Evolutionary conservation across 2,329 filamentous ascomycete genomes (phyloP).

Genomic region (Fusarium tjaetaba): DNA sequence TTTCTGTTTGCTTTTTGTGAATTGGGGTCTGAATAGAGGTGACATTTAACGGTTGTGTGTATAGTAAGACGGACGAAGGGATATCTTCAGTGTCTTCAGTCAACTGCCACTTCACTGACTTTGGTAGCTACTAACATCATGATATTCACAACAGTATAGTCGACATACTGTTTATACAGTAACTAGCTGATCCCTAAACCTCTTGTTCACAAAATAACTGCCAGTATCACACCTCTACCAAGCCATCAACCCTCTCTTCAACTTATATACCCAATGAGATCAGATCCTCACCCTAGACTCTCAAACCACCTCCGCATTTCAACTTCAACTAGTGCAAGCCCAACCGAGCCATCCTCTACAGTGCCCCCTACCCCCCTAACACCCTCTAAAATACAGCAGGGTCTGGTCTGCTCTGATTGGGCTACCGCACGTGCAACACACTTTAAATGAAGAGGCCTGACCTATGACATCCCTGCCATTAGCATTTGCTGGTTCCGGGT

Average conservation of each 20-base stretch:
- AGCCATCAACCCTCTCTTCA: conserved; percentile 15
- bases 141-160: not conserved
- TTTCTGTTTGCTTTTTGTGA: conserved; percentile 18
- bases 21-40: not conserved
- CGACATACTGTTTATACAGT: not conserved
- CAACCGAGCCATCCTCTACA: conserved; percentile 12
- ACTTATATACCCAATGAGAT: conserved; percentile 17
- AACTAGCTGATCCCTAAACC: not conserved
- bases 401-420: not conserved
- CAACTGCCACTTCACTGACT: not conserved
- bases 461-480: conserved; percentile 52
- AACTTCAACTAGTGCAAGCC: conserved; percentile 20
- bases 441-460: conserved; percentile 32
- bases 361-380: not conserved
- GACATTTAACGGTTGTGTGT: not conserved
- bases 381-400: not conserved
- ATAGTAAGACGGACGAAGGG: conserved; percentile 4
- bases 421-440: not conserved
- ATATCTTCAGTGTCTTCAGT: not conserved
- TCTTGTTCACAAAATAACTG: conserved; percentile 7
- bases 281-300: conserved; percentile 6
- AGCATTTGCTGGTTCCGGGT: conserved; percentile 23
- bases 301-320: conserved; percentile 14
- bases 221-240: conserved; percentile 7
- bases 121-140: not conserved